Base-by-base conservation (phyloP, 129 eudicot species). In the Pulicaria dysenterica region DNA sequence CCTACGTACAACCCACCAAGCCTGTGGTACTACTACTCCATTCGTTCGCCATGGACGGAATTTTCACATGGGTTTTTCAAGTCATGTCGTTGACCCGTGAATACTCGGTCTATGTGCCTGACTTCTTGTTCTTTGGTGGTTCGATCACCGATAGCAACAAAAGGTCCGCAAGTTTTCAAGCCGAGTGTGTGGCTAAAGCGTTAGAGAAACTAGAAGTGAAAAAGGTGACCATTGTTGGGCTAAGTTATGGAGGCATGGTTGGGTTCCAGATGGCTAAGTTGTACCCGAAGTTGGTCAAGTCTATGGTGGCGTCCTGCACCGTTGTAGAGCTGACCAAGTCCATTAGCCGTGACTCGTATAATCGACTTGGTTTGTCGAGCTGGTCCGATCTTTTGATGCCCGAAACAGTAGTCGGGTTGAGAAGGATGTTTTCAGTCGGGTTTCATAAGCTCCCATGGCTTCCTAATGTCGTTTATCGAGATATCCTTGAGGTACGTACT, bases 221-320 rank as follows among this genome's bases (percentile, higher is more conserved):
- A 37, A 83, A 76, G 47, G 85, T 87, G 39, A 81, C 77, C 3
- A 36, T 81, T 3, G 87, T 89, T 54, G 96, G 96, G 45, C 64
- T 86, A 16, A 89, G 96, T 60, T 89, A 86, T 59, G 96, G 96
- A 4, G 89, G 91, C 42, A 68, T 89, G 82, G 79, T 86, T 45
- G 89, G 87, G 69, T 83, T 89, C 71, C 70, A 84, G 74, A 58
- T 89, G 87, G 91, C 96, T 5, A 62, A 50, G 64, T 12, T 79
- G 67, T 67, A 89, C 58, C 89, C 89, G 0, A 66, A 79, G 5
- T 39, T 89, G 87, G 91, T 89, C 12, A 72, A 71, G 49, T 70
- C 83, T 8, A 9, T 89, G 84, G 89, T 85, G 48, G 50, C 64
- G 13, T 45, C 87, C 1, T 72, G 61, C 42, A 63, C 91, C 0